Conservation (phyloP, 1,139 yeast genomes). For the Blastobotrys petasosporus region DNA sequence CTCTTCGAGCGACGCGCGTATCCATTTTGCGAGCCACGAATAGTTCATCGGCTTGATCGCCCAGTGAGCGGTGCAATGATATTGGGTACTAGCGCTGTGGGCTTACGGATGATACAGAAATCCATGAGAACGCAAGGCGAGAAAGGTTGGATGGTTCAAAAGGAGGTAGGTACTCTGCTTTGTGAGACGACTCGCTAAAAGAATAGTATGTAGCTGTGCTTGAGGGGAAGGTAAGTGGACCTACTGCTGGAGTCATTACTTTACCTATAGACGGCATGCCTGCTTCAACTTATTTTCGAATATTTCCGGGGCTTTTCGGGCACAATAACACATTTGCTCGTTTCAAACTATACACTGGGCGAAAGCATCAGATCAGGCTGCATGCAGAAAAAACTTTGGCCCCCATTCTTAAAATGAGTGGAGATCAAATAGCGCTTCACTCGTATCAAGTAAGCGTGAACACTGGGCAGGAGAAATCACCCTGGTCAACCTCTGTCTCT, state of each 20-base stretch:
- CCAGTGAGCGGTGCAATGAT: slow-evolving; percentile 31
- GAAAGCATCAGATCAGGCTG: slow-evolving; percentile 42
- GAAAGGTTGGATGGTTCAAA: slow-evolving; percentile 20
- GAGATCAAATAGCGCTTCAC: slow-evolving; percentile 11
- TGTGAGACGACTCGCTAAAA: slow-evolving; percentile 1
- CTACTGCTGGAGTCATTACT: slow-evolving; percentile 15
- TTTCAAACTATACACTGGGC: slow-evolving; percentile 40
- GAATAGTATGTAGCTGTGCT: slow-evolving; percentile 16
- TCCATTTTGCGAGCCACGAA: slow-evolving; percentile 25
- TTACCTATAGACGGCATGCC: slow-evolving; percentile 16
- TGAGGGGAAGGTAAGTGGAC: slow-evolving; percentile 10
- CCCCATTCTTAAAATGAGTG: slow-evolving; percentile 19
- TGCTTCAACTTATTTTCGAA: slow-evolving; percentile 17
- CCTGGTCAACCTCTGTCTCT: not conserved
- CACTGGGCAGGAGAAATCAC: not conserved
- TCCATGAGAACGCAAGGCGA: no score
- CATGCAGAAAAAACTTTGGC: slow-evolving; percentile 29
- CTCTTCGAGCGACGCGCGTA: slow-evolving; percentile 16
- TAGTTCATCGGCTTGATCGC: slow-evolving; percentile 29
- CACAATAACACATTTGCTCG: slow-evolving; percentile 21
- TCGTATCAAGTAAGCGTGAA: not conserved
- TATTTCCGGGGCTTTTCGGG: not conserved
- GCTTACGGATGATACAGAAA: slow-evolving; percentile 5
- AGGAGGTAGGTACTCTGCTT: slow-evolving; percentile 17
- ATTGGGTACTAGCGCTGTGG: slow-evolving; percentile 24